These are phyloP conservation scores for Erysimum pusillum DNA, from an alignment of 441 rosid genomes.

Conservation along the genomic window DNA sequence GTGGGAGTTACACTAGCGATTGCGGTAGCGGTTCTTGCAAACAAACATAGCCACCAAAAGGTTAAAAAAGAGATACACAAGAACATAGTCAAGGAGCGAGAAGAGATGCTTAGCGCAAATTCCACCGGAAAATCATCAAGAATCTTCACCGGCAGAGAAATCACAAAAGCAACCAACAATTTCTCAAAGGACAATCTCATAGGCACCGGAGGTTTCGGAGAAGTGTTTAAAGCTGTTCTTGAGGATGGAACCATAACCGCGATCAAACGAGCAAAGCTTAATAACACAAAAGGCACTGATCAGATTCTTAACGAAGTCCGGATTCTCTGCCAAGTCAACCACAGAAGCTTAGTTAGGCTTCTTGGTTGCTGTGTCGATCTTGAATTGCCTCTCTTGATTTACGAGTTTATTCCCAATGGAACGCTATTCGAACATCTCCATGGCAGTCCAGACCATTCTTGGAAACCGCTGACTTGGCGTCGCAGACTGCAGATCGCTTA, in stretches of 20 bases:
- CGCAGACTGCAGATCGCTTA: conserved; percentile 58
- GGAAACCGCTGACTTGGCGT: conserved; percentile 52
- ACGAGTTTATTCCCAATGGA: conserved; percentile 65
- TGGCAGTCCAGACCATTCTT: conserved; percentile 35
- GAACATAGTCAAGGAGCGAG: conserved; percentile 53
- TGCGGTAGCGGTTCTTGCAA: conserved; percentile 35
- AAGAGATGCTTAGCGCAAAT: conserved; percentile 55
- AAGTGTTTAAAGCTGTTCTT: conserved; percentile 57
- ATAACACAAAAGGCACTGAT: conserved; percentile 60
- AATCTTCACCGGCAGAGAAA: conserved; percentile 59
- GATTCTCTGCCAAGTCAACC: conserved; percentile 74
- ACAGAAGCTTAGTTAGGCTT: conserved; percentile 59
- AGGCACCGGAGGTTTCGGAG: conserved; percentile 61
- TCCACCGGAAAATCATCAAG: conserved; percentile 51
- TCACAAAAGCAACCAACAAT: conserved; percentile 56
- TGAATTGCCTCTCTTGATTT: conserved; percentile 62
- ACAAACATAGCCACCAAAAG: conserved; percentile 40
- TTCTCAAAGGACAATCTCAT: conserved; percentile 58
- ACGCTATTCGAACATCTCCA: conserved; percentile 66
- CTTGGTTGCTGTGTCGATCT: conserved; percentile 62
- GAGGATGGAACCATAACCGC: conserved; percentile 71
- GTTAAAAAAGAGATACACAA: conserved; percentile 45
- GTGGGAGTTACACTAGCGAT: conserved; percentile 42
- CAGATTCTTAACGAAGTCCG: conserved; percentile 71
- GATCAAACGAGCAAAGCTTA: conserved; percentile 66